phyloP scores from a whole-genome alignment of 2,329 filamentous ascomycete genomes.

The Aquanectria penicillioides region DNA sequence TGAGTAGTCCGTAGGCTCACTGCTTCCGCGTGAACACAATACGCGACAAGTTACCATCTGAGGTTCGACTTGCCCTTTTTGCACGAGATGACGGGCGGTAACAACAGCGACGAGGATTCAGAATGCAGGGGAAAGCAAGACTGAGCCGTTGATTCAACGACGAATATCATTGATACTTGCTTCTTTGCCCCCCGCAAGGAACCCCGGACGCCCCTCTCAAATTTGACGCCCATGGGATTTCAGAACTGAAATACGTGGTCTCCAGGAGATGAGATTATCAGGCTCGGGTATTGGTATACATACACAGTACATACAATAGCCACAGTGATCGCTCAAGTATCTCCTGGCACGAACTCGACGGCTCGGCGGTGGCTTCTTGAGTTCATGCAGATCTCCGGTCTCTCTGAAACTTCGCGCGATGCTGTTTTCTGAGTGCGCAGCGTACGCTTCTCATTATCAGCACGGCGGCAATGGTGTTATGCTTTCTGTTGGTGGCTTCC shows the following conservation, averaged over 20 bases:
- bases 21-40: background rate
- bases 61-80: background rate
- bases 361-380: background rate
- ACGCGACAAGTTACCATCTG: background rate
- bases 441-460: background rate
- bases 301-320: background rate
- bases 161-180: slow-evolving; percentile 17
- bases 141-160: slow-evolving; percentile 32
- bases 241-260: slow-evolving; percentile 18
- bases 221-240: slow-evolving; percentile 20
- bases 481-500: slow-evolving; percentile 11
- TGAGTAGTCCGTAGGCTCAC: too few relatives aligned
- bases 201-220: slow-evolving; percentile 15
- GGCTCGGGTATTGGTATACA: slow-evolving; percentile 22
- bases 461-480: background rate
- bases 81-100: background rate
- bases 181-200: slow-evolving; percentile 12
- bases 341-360: background rate
- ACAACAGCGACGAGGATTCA: slow-evolving; percentile 13
- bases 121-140: slow-evolving; percentile 5
- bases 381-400: background rate
- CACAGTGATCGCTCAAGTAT: background rate
- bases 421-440: background rate
- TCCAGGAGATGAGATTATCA: slow-evolving; percentile 28
- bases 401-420: background rate